Percentiles rank a stretch among this genome's conserved stretches.
phyloP scores from a whole-genome alignment of 805 yeast species.

The Kuraishia capsulata region DNA sequence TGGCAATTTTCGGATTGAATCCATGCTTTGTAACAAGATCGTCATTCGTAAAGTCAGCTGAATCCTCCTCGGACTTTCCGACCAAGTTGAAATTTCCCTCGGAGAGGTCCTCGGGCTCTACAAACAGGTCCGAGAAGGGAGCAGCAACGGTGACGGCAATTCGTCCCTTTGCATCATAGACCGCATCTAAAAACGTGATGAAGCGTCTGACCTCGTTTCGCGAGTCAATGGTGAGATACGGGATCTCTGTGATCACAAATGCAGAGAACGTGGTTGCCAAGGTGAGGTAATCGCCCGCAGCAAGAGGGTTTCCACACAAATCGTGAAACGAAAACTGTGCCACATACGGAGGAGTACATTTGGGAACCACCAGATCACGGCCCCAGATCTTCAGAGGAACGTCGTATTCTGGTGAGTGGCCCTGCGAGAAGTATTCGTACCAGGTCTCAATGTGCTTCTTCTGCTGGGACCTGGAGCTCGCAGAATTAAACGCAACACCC shows the following conservation, averaged over 20 bases:
- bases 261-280: slow-evolving; percentile 69
- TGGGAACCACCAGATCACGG: slow-evolving; percentile 66
- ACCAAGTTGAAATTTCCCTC: slow-evolving; percentile 35
- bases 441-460: slow-evolving; percentile 60
- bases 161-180: slow-evolving; percentile 83
- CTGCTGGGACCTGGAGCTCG: slow-evolving; percentile 40
- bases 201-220: slow-evolving; percentile 85
- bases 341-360: slow-evolving; percentile 65
- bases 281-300: slow-evolving; percentile 91
- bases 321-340: slow-evolving; percentile 86
- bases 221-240: slow-evolving; percentile 66
- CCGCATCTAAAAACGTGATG: slow-evolving; percentile 92
- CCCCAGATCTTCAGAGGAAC: slow-evolving; percentile 73
- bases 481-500: slow-evolving; percentile 45
- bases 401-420: slow-evolving; percentile 30
- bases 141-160: slow-evolving; percentile 87
- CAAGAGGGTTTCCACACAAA: slow-evolving; percentile 77
- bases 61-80: slow-evolving; percentile 15
- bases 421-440: slow-evolving; percentile 72
- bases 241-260: slow-evolving; percentile 88
- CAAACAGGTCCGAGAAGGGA: slow-evolving; percentile 76
- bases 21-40: slow-evolving; percentile 69
- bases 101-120: slow-evolving; percentile 61
- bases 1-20: slow-evolving; percentile 61
- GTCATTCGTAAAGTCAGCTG: slow-evolving; percentile 37